Percentiles rank a stretch among this genome's conserved stretches.
Evolutionary conservation across 495 filamentous ascomycete genomes (phyloP).

Genomic region (Aspergillus carlsbadensis): DNA sequence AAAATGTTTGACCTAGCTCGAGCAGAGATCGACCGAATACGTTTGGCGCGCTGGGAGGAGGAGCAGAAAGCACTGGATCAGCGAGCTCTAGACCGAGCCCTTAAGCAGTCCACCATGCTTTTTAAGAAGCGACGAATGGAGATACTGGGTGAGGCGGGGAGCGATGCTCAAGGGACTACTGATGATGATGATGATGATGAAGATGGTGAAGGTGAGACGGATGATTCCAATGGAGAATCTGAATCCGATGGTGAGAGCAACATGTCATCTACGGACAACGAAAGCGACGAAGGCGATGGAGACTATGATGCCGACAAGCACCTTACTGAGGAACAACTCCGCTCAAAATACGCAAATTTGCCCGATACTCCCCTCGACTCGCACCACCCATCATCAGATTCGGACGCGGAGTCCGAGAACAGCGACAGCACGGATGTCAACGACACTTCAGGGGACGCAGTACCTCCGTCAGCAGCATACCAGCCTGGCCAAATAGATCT

Average conservation of each 20-base stretch:
- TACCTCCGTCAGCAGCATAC: conserved; percentile 20
- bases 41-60: conserved; percentile 77
- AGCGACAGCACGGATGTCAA: conserved; percentile 23
- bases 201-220: conserved; percentile 47
- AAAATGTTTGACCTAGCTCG: conserved; percentile 78
- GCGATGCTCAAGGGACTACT: conserved; percentile 43
- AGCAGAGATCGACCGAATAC: conserved; percentile 68
- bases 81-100: conserved; percentile 77
- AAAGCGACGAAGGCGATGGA: conserved; percentile 43
- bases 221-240: conserved; percentile 37
- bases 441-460: conserved; percentile 18
- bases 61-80: conserved; percentile 80
- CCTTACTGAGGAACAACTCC: conserved; percentile 76
- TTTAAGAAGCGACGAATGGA: conserved; percentile 56
- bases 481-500: conserved; percentile 38
- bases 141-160: conserved; percentile 44
- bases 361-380: conserved; percentile 31
- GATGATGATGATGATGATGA: conserved; percentile 53
- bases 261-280: conserved; percentile 1
- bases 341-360: conserved; percentile 74
- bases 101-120: conserved; percentile 64
- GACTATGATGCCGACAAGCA: conserved; percentile 64
- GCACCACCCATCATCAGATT: conserved; percentile 29
- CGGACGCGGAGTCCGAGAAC: conserved; percentile 20
- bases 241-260: conserved; percentile 26